Conservation (phyloP, 352 stramenopile genomes). For the Pythium rishiriense region DNA sequence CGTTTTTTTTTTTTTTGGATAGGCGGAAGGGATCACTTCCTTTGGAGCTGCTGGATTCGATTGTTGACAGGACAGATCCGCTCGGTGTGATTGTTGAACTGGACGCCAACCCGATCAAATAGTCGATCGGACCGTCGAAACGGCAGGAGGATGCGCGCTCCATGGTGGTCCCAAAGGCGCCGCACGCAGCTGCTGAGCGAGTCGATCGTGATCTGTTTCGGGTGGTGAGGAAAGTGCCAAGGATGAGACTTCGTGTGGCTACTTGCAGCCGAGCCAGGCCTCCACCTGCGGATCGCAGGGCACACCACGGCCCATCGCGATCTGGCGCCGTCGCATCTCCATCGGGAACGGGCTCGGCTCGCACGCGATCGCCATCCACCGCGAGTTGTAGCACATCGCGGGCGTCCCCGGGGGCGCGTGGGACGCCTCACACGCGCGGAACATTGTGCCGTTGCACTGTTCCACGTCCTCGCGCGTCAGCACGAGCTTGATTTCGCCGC, state of each 20-base stretch:
- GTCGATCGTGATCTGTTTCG: too few relatives aligned
- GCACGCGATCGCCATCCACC: constrained; percentile 16
- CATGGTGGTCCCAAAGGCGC: too few relatives aligned
- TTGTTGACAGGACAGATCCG: too few relatives aligned
- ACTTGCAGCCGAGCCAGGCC: constrained; percentile 3
- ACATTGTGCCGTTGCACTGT: constrained; percentile 43
- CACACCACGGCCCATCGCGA: neutral
- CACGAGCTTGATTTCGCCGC: neutral
- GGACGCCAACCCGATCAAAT: too few relatives aligned
- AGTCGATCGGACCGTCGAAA: too few relatives aligned
- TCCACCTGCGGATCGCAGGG: constrained; percentile 1
- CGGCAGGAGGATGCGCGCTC: too few relatives aligned
- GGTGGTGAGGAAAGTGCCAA: too few relatives aligned
- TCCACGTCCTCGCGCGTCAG: constrained; percentile 21
- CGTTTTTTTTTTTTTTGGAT: too few relatives aligned
- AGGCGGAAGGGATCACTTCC: too few relatives aligned
- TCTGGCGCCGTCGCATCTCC: constrained; percentile 11
- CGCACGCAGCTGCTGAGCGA: too few relatives aligned
- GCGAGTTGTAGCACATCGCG: constrained; percentile 20
- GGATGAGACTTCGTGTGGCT: neutral
- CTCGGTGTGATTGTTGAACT: too few relatives aligned
- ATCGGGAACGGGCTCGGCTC: constrained; percentile 11
- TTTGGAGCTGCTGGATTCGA: too few relatives aligned
- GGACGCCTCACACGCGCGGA: constrained; percentile 30
- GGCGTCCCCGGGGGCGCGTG: neutral